A percentile compares a stretch with the other conserved stretches of the same genome.
These are phyloP conservation scores for Candida ponderosae DNA, from an alignment of 805 yeast genomes.

Conservation along the genomic window DNA sequence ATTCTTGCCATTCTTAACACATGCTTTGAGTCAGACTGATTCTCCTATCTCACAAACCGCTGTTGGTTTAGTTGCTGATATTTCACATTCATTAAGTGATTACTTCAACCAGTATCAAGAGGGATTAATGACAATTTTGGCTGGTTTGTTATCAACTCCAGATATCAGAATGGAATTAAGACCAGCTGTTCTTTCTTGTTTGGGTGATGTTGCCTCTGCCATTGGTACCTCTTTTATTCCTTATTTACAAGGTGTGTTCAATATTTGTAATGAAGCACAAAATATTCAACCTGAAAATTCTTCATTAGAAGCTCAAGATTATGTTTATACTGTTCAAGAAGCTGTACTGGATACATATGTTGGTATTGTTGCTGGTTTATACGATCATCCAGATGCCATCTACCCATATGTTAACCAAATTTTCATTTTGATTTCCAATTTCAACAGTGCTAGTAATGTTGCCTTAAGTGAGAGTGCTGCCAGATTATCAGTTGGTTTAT, in stretches of 20 bases:
- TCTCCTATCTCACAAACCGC: conserved; percentile 83
- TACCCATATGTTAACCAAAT: conserved; percentile 61
- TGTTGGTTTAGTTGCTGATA: conserved; percentile 91
- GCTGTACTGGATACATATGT: conserved; percentile 94
- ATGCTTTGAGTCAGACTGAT: conserved; percentile 76
- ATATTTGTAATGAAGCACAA: conserved; percentile 63
- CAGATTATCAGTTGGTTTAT: conserved; percentile 79
- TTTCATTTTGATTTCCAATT: conserved; percentile 55
- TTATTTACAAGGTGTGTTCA: conserved; percentile 74
- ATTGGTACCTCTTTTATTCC: conserved; percentile 72
- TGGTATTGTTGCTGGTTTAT: conserved; percentile 89
- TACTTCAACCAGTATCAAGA: conserved; percentile 67
- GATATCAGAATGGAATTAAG: conserved; percentile 73
- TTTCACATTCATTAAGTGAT: conserved; percentile 79
- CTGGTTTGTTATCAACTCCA: conserved; percentile 58
- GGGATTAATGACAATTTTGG: conserved; percentile 77
- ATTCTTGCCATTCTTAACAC: conserved; percentile 74
- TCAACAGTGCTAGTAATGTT: conserved; percentile 54
- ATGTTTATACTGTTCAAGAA: conserved; percentile 64
- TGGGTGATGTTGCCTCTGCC: conserved; percentile 92
- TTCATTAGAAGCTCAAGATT: conserved; percentile 70
- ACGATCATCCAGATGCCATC: conserved; percentile 56
- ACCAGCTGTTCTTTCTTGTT: conserved; percentile 84
- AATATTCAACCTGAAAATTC: conserved; percentile 55
- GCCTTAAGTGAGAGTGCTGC: conserved; percentile 61